These are phyloP conservation scores for Rusavskia elegans DNA, from an alignment of 495 filamentous ascomycete genomes.

Conservation along the genomic window DNA sequence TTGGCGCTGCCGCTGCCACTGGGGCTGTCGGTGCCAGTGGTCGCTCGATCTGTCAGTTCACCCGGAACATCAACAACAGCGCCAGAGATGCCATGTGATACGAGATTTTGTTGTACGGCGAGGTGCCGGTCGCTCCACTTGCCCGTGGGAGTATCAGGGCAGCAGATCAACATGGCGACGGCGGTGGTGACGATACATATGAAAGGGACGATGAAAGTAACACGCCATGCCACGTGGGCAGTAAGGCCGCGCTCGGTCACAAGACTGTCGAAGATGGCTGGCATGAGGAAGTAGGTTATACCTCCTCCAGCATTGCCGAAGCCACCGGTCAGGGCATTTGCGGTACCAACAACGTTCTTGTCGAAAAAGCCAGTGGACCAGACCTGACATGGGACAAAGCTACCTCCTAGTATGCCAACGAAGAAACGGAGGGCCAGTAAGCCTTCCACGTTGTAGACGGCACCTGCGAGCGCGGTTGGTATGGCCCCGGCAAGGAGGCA, in stretches of 20 bases:
- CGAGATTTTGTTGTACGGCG: constrained; percentile 28
- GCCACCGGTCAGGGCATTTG: constrained; percentile 75
- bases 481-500: constrained; percentile 61
- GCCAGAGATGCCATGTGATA: constrained; percentile 22
- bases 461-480: constrained; percentile 70
- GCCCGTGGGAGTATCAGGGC: constrained; percentile 73
- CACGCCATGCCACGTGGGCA: constrained; percentile 61
- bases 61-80: constrained; percentile 36
- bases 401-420: constrained; percentile 78
- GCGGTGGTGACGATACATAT: constrained; percentile 52
- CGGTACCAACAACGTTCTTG: constrained; percentile 84
- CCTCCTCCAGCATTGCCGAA: constrained; percentile 86
- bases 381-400: constrained; percentile 89
- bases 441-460: constrained; percentile 50
- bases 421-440: constrained; percentile 78
- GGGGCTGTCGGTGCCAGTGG: constrained; percentile 16
- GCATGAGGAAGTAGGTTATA: constrained; percentile 84
- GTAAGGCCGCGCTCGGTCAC: constrained; percentile 39
- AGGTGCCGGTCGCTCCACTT: constrained; percentile 62
- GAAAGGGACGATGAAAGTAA: constrained; percentile 72
- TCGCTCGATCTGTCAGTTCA: constrained; percentile 36
- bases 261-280: constrained; percentile 74
- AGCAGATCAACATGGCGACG: constrained; percentile 53
- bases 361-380: constrained; percentile 95
- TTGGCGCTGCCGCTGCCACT: constrained; percentile 16